Conservation (phyloP, 192 early-diverging fungal species). For the Coemansia sp. region DNA sequence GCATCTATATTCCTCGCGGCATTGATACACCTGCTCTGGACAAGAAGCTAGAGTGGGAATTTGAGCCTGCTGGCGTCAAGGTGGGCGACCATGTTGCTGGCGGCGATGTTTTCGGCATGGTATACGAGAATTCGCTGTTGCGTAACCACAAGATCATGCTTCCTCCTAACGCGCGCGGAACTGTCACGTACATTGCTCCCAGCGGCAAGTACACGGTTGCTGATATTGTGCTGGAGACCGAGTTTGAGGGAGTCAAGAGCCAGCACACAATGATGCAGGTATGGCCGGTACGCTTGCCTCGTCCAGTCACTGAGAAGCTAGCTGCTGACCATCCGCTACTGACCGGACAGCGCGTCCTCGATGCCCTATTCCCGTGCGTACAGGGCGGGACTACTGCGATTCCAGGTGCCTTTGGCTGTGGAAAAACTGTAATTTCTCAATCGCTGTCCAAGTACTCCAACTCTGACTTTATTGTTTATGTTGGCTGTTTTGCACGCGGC, state of each 20-base stretch:
- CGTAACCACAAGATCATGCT: conserved; percentile 90
- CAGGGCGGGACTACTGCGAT: conserved; percentile 99
- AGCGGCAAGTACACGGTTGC: conserved; percentile 89
- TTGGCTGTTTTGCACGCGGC: conserved; percentile 68
- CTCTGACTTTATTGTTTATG: conserved; percentile 99
- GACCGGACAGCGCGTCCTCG: conserved; percentile 98
- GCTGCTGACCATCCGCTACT: conserved; percentile 92
- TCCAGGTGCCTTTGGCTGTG: conserved; percentile 99
- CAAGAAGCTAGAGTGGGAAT: conserved; percentile 89
- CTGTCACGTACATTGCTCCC: conserved; percentile 92
- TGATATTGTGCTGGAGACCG: conserved; percentile 90
- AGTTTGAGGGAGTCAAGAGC: conserved; percentile 93
- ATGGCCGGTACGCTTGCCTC: conserved; percentile 97
- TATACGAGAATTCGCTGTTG: conserved; percentile 94
- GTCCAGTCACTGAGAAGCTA: conserved; percentile 92
- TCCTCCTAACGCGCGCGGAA: conserved; percentile 89
- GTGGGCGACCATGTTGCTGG: conserved; percentile 97
- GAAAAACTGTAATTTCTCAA: conserved; percentile 99
- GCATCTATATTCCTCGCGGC: conserved; percentile 99
- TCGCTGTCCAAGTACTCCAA: conserved; percentile 99
- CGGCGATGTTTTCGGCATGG: conserved; percentile 93
- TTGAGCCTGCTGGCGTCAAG: conserved; percentile 88
- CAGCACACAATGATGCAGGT: conserved; percentile 95
- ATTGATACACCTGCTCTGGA: conserved; percentile 97
- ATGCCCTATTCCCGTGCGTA: conserved; percentile 98